These are phyloP conservation scores for Rubia peregrina DNA, from an alignment of 305 asterid species.

Conservation along the genomic window DNA sequence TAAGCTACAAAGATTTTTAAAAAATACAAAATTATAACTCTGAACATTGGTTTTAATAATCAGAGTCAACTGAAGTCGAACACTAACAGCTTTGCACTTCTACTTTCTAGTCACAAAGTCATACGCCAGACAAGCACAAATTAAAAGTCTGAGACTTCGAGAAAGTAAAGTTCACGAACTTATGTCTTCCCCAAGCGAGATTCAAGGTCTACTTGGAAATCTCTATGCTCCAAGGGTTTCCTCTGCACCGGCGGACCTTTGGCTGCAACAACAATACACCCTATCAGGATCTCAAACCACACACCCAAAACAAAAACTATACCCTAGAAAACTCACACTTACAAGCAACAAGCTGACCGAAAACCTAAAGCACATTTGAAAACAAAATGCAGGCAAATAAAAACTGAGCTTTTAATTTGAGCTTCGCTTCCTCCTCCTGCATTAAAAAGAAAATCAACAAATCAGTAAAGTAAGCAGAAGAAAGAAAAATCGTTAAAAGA, in stretches of 20 bases:
- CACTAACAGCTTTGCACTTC: background rate
- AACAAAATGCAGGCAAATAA: background rate
- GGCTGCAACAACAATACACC: conserved; percentile 43
- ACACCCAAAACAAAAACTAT: background rate
- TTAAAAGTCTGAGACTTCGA: background rate
- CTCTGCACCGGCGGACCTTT: conserved; percentile 88
- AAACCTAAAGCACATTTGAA: background rate
- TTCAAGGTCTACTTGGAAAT: conserved; percentile 95
- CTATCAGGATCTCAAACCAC: conserved; percentile 8
- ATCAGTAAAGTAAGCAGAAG: conserved; percentile 4
- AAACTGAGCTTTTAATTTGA: conserved; percentile 60
- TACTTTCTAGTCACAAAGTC: background rate
- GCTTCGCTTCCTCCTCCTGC: conserved; percentile 60
- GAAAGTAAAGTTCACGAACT: conserved; percentile 30
- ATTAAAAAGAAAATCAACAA: conserved; percentile 12
- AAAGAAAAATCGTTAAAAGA: background rate
- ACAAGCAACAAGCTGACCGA: background rate
- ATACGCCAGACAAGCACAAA: background rate
- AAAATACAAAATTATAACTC: background rate
- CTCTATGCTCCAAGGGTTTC: conserved; percentile 94
- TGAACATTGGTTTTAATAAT: background rate
- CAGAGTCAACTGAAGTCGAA: background rate
- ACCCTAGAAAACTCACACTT: background rate
- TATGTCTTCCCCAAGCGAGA: conserved; percentile 97
- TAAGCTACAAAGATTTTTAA: background rate